Evolutionary conservation across 2,329 filamentous ascomycete genomes (phyloP), one percentile per base, ranked within the genome.

Genomic region (Pseudopyricularia cyperi): DNA sequence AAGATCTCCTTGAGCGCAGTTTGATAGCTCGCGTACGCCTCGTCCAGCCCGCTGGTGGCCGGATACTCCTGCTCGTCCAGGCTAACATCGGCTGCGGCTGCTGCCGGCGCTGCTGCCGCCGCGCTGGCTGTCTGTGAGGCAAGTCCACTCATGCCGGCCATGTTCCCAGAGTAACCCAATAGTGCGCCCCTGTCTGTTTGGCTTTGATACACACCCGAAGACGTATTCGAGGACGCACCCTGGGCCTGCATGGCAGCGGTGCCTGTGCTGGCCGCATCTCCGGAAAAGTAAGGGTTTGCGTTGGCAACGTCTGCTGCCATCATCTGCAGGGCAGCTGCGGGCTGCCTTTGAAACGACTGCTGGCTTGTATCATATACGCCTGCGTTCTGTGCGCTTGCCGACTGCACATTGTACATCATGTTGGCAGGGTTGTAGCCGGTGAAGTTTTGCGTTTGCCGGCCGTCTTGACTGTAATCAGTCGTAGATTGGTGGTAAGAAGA

Each of bases 331-430:
- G 78, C 80, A 74, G 85, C 80, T 37, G 50, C 37, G 69, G 84
- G 79, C 64, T 89, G 86, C 72, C 85, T 83, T 59, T 82, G 73
- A 62, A 83, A 77, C 71, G 89, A 94, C 63, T 83, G 83, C 69
- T 82, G 77, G 65, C 83, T 80, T 63, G 80, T 72, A 67, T 91
- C 86, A 71, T 94, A 95, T 69, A 84, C 74, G 71, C 79, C 66
- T 30, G 60, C 48, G 69, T 71, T 73, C 68, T 80, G 78, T 57
- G 74, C 70, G 55, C 71, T 72, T 61, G 80, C 72, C 64, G 83
- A 82, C 63, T 76, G 72, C 61, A 90, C 84, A 70, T 82, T 83
- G 73, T 94, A 94, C 77, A 93, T 83, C 71, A 91, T 81, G 57
- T 90, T 80, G 57, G 79, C 79, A 52, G 82, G 68, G 61, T 72